These are phyloP conservation scores for Helotiales sp. DNA, from an alignment of 2,329 filamentous ascomycete genomes.

Conservation along the genomic window DNA sequence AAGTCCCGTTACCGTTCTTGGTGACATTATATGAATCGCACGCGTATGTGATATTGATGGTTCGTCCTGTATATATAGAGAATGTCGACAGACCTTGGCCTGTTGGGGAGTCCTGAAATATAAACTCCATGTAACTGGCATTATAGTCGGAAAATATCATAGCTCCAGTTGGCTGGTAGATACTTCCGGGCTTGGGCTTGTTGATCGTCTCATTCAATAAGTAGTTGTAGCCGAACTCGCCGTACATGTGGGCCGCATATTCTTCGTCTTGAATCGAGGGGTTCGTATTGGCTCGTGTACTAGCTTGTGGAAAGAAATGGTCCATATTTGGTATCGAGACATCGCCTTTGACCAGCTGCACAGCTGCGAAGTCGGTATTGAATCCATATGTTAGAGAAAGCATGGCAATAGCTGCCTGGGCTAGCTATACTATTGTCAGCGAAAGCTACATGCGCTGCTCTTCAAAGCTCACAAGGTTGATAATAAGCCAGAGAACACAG, in stretches of 20 bases:
- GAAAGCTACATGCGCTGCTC: neutral
- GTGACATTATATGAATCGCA: constrained; percentile 38
- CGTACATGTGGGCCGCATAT: constrained; percentile 46
- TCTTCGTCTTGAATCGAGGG: constrained; percentile 36
- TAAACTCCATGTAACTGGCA: constrained; percentile 32
- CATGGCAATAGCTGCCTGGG: constrained; percentile 45
- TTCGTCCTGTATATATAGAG: constrained; percentile 37
- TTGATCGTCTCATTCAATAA: constrained; percentile 18
- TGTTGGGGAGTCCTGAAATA: constrained; percentile 40
- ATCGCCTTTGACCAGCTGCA: constrained; percentile 37
- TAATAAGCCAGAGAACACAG: constrained; percentile 34
- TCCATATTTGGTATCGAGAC: constrained; percentile 41
- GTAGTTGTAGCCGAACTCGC: constrained; percentile 39
- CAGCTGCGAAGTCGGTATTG: constrained; percentile 37
- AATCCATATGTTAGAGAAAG: constrained; percentile 45
- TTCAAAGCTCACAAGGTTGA: constrained; percentile 34
- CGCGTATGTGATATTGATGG: constrained; percentile 30
- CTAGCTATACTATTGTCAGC: constrained; percentile 31
- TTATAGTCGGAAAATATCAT: constrained; percentile 22
- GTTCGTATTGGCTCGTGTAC: constrained; percentile 11
- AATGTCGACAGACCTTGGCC: constrained; percentile 12
- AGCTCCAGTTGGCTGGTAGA: constrained; percentile 9
- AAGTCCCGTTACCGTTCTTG: constrained; percentile 35
- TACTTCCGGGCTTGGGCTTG: constrained; percentile 32
- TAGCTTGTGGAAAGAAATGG: constrained; percentile 36